Evolutionary conservation across 1,284 basidiomycete genomes (phyloP).

Genomic region (Cutaneotrichosporon sp.): DNA sequence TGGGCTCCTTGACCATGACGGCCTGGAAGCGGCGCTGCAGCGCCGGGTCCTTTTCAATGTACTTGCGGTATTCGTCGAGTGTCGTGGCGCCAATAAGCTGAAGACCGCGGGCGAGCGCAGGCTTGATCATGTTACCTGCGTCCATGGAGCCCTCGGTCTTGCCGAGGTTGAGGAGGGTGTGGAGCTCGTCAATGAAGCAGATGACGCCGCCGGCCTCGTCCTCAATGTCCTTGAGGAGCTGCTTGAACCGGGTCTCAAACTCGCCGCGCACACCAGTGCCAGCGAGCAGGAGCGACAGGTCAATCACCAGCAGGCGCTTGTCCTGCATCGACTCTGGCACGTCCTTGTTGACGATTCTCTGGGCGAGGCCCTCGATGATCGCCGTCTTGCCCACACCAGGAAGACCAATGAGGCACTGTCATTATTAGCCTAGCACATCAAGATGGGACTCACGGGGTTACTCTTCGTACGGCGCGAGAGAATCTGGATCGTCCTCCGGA

Average conservation of each 20-base stretch:
- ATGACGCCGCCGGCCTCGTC: constrained; percentile 64
- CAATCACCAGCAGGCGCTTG: constrained; percentile 75
- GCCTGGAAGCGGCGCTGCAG: constrained; percentile 87
- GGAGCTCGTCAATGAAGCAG: constrained; percentile 88
- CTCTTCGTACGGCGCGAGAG: constrained; percentile 71
- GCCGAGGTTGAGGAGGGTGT: constrained; percentile 57
- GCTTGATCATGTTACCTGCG: constrained; percentile 62
- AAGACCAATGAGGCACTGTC: constrained; percentile 44
- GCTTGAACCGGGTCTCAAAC: constrained; percentile 89
- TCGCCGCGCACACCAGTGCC: constrained; percentile 84
- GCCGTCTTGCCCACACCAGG: constrained; percentile 89
- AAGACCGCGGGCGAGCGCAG: constrained; percentile 71
- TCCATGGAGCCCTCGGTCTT: constrained; percentile 89
- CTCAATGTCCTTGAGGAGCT: constrained; percentile 77
- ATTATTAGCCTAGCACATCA: too few relatives aligned
- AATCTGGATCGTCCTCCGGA: constrained; percentile 79
- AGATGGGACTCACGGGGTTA: constrained; percentile 64
- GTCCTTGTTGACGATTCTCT: constrained; percentile 79
- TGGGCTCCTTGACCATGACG: constrained; percentile 79
- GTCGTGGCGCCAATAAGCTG: constrained; percentile 85
- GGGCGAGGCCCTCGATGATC: constrained; percentile 80
- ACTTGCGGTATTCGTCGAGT: constrained; percentile 83
- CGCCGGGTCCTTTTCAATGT: constrained; percentile 86
- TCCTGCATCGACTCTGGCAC: constrained; percentile 82
- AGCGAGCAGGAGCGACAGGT: constrained; percentile 73